Base-by-base conservation (phyloP, 2,329 filamentous ascomycete species). In the Onygena corvina region DNA sequence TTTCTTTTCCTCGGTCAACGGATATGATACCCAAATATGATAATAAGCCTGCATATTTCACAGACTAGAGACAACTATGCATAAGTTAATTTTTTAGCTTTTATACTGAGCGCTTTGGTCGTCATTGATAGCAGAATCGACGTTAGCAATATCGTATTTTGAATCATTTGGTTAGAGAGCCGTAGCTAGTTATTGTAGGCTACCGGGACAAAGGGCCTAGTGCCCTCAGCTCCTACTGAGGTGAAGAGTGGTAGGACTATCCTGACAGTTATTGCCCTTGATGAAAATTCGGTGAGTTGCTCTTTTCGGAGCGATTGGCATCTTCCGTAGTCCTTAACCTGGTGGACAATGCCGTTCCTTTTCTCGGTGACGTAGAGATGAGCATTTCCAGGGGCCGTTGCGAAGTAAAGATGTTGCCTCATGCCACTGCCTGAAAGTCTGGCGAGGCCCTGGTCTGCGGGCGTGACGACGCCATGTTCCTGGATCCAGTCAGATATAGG, bases 271-370 rank as follows among this genome's bases (percentile, higher is more conserved):
- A n/a, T n/a, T n/a, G n/a, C n/a, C n/a, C n/a, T n/a, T n/a, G n/a
- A n/a, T n/a, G n/a, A n/a, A n/a, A n/a, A n/a, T n/a, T n/a, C n/a
- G n/a, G n/a, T n/a, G n/a, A n/a, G n/a, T n/a, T n/a, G n/a, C n/a
- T n/a, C n/a, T n/a, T n/a, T n/a, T n/a, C n/a, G n/a, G n/a, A n/a
- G n/a, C n/a, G n/a, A n/a, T n/a, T n/a, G n/a, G n/a, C n/a, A n/a
- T n/a, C n/a, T n/a, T n/a, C n/a, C n/a, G n/a, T n/a, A n/a, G n/a
- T n/a, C n/a, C n/a, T n/a, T n/a, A 47, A 48, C 45, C 46, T 48
- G 44, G 21, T 48, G 20, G 46, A 52, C 14, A 34, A 52, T 52
- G 20, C 50, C 46, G 49, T 51, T 49, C 25, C 38, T 52, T 38
- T 52, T 52, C 38, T 46, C 46, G 21, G 46, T 46, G 38, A 52